Base-by-base conservation (phyloP, 2,329 filamentous ascomycete species). In the Alternaria hordeiaustralica region DNA sequence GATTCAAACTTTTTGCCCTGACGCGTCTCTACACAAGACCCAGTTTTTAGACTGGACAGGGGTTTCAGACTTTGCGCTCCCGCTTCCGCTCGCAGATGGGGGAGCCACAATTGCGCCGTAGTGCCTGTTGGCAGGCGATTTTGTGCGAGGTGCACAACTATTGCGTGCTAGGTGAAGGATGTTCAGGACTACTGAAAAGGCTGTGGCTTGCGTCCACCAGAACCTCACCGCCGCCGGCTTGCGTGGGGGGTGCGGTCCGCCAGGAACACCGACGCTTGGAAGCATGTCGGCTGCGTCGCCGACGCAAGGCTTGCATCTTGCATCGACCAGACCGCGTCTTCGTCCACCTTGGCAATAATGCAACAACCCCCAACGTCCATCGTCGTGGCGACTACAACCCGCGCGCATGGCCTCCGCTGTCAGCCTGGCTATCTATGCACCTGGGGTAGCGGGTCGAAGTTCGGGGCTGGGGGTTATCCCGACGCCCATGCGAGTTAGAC, bases 31-130 rank as follows among this genome's bases (percentile, higher is more conserved):
- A 50, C 44, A 45, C 49, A 25, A 12, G 60, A 50, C 60, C 55
- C 60, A 26, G 25, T 63, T 55, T 59, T 63, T 60, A 60, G 60
- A 59, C 55, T 59, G 60, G 55, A 63, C 51, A 63, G 58, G 50
- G 55, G 60, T 54, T 62, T 62, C 60, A 63, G 55, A 63, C 60
- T 60, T 50, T 59, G 44, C 60, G 43, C 44, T 50, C 47, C 60
- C 55, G 60, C 55, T 45, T 55, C 55, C 55, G 55, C 60, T 50
- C 55, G 30, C 26, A 55, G 28, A 15, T 50, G 9, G 6, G 18
- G 49, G 55, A 36, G 56, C 60, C 60, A 63, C 60, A 59, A 59
- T 63, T 55, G 36, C 43, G 55, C 60, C 60, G 59, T 63, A 63
- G 49, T 59, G 60, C 49, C 50, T 62, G 60, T 50, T 54, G 20